Base-by-base conservation (phyloP, 2,329 filamentous ascomycete genomes). In the Microthyrium microscopicum region DNA sequence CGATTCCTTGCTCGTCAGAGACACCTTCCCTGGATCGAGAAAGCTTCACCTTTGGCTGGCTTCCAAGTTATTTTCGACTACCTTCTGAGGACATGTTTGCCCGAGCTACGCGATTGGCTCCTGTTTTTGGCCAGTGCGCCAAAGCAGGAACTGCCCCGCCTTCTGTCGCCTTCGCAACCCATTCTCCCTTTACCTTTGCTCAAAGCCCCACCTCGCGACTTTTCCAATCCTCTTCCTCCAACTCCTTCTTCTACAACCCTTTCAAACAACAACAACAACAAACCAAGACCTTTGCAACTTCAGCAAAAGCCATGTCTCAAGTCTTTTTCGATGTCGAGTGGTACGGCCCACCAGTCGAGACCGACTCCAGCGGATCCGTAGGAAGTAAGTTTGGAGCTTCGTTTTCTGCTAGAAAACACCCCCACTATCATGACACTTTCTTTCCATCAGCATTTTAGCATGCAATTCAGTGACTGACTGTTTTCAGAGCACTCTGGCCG, bases 261-360 rank as follows among this genome's bases (percentile, higher is more conserved):
- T 52, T 46, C 50, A 53, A 50, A 48, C 43, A 40, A 43, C 39
- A 21, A 7, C 5, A 11, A 11, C 47, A 49, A 41, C 42, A 7
- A 24, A 35, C 24, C 30, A 19, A 58, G 68, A 55, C 56, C 58
- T 44, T 77, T 76, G 54, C 63, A 68, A 64, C 71, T 51, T 66
- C 79, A 56, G 60, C 76, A 51, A 62, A 69, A 66, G 75, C 68
- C 58, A 93, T 92, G 83, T 62, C 66, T 53, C 61, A 77, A 57
- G 73, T 73, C 63, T 82, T 66, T 64, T 42, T 42, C 32, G 40
- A 44, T 20, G 38, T 36, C 41, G 54, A 66, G 54, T 82, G 77
- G 77, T 64, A 73, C 53, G 80, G 78, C 44, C 78, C 79, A 43
- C 64, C 73, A 54, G 47, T 91, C 46, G 62, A 78, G 53, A 63